Conservation (phyloP, 2,329 filamentous ascomycete species). For the Colletotrichum cordylinicola region DNA sequence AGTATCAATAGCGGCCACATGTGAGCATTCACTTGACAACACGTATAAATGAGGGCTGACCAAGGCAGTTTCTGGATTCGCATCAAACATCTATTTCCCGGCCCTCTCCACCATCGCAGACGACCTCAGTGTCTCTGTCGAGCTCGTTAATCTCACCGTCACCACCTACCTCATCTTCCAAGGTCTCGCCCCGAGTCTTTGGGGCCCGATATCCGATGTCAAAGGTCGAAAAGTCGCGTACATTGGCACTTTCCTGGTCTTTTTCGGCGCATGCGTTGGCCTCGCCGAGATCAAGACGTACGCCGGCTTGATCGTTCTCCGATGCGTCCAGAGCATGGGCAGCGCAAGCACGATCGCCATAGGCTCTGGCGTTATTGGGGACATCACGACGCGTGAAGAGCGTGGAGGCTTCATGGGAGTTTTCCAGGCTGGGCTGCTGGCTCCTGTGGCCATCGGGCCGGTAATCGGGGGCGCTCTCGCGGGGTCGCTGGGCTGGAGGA, state of each 20-base stretch:
- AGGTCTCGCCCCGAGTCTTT: conserved; percentile 57
- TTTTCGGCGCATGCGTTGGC: conserved; percentile 51
- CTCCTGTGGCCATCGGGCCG: conserved; percentile 47
- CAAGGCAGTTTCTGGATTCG: conserved; percentile 42
- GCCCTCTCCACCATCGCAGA: conserved; percentile 48
- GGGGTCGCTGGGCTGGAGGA: conserved; percentile 56
- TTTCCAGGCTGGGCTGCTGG: conserved; percentile 39
- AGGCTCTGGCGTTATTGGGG: conserved; percentile 57
- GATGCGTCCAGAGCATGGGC: conserved; percentile 58
- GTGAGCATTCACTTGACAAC: conserved; percentile 31
- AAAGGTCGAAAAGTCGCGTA: conserved; percentile 55
- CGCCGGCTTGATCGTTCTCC: conserved; percentile 51
- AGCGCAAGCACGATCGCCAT: conserved; percentile 63
- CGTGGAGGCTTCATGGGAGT: conserved; percentile 60
- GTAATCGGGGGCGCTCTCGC: conserved; percentile 58
- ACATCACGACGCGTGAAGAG: conserved; percentile 62
- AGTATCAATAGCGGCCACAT: conserved; percentile 56
- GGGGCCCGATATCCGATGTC: conserved; percentile 54
- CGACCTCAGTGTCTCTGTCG: conserved; percentile 44
- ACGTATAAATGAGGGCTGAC: background rate
- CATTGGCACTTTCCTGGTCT: conserved; percentile 50
- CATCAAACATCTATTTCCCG: conserved; percentile 55
- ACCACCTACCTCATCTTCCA: conserved; percentile 56
- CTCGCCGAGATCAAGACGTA: conserved; percentile 51
- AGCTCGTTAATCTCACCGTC: conserved; percentile 47